Evolutionary conservation across 1,139 yeast species (phyloP), one percentile per base, ranked within the genome.

Genomic region (Protomyces arabidopsidicola): DNA sequence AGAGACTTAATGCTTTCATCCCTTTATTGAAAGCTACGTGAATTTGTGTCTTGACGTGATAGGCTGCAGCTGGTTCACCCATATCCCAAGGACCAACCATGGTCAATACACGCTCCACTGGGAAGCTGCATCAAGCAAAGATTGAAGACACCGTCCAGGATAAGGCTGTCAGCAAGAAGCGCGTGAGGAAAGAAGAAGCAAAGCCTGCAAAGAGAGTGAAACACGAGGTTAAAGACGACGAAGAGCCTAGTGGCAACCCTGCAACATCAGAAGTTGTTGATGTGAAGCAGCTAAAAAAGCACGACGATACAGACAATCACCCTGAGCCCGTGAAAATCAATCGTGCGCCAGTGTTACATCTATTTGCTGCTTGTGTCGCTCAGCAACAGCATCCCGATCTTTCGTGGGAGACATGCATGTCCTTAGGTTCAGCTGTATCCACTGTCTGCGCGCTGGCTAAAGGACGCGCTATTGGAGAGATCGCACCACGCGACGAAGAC

Each of bases 401-500:
- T 1, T 22, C 45, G 36, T 57, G 61, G 61, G 16, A 50, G 9
- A 27, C 39, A 22, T 57, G 61, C 39, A 55, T 57, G 38, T 57
- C 61, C 38, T 51, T 57, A 16, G 61, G 61, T 2, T 35, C 55
- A 3, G 61, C 61, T 16, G 55, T 57, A 8, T 31, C 61, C 16
- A 22, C 45, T 16, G 52, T 57, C 34, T 57, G 61, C 50, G 61
- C 61, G 35, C n/a, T 57, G 10, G 51, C 61, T 9, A 57, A 57
- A 36, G 61, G 61, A 10, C 55, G 61, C 36, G 55, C 61, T 39
- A 57, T 57, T 24, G 61, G 61, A 16, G 36, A 50, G 16, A 57
- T 57, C n/a, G 53, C 60, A 16, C 48, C 39, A n/a, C 42, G 55
- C 38, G 50, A 57, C 36, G 39, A 50, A 27, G 24, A 35, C 24